Evolutionary conservation across 2,329 filamentous ascomycete species (phyloP), one percentile per base, ranked within the genome.

Genomic region (Trichoderma lentiforme): DNA sequence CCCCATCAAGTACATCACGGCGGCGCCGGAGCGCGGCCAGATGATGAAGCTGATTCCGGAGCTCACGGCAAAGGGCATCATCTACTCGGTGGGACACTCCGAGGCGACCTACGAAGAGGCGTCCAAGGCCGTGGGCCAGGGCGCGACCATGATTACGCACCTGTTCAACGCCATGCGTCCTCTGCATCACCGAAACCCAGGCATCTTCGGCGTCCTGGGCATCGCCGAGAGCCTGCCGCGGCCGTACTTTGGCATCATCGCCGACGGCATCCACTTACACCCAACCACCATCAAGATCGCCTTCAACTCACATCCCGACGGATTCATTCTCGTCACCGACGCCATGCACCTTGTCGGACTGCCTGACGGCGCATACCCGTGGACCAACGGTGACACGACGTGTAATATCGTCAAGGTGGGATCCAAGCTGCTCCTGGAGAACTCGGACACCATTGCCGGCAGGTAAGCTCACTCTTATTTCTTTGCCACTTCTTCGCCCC

Each of bases 91-190:
- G 74, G 94, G 94, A 8, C 94, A 97, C 82, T 94, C 93, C 0
- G 93, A 97, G 80, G 92, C 94, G 15, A 93, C 92, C 0, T 97
- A 95, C 79, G 93, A 97, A 81, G 87, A 95, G 79, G 93, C 93
- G 1, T 89, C 91, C 4, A 82, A 84, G 5, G 92, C 93, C 24
- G 88, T 96, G 4, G 85, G 84, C n/a, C 86, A 90, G 7, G 94
- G 94, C 66, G 93, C 93, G 2, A 92, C 88, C 63, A 97, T 97
- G 93, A 92, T 97, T 75, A 97, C 94, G 0, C 94, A 97, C 78
- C 86, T 97, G 1, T 97, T 97, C 88, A 97, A 97, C 80, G 94
- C 94, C 30, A 97, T 97, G 94, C 88, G 91, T 1, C 94, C 94
- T 15, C 89, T 97, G 65, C 93, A 96, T 80, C 94, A 98, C 84